These are phyloP conservation scores for Trametes punicea DNA, from an alignment of 768 basidiomycete species.

Conservation along the genomic window DNA sequence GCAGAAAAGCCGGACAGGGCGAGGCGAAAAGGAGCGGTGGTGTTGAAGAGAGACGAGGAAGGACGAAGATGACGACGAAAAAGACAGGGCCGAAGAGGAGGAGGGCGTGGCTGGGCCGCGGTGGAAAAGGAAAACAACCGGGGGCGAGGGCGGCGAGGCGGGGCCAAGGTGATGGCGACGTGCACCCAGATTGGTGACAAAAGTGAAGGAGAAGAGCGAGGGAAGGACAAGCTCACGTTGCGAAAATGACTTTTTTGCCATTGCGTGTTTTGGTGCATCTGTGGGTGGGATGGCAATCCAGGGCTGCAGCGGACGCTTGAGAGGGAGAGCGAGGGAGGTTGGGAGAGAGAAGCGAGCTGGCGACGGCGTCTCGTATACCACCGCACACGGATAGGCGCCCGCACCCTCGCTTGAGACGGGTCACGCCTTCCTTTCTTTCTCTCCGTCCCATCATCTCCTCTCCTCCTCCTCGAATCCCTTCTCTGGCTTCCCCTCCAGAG, in stretches of 20 bases:
- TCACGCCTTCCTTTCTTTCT: constrained; percentile 4
- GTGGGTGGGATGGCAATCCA: constrained; percentile 20
- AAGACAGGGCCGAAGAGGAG: not conserved
- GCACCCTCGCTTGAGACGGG: too few relatives aligned
- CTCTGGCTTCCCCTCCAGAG: not conserved
- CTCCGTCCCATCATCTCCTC: not conserved
- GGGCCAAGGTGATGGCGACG: constrained; percentile 4
- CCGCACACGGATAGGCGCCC: too few relatives aligned
- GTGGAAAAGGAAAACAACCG: constrained; percentile 6
- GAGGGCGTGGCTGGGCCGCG: constrained; percentile 4
- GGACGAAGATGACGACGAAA: not conserved
- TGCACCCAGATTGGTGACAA: not conserved
- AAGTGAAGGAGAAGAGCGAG: not conserved
- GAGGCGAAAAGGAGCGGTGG: not conserved
- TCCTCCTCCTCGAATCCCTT: not conserved
- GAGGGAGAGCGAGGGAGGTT: constrained; percentile 17
- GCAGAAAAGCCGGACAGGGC: not conserved
- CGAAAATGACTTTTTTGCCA: constrained; percentile 25
- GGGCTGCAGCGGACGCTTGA: constrained; percentile 14
- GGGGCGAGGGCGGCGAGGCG: constrained; percentile 8
- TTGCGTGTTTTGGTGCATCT: constrained; percentile 23
- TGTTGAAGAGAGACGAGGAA: not conserved
- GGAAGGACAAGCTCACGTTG: constrained; percentile 22
- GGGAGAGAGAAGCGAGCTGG: not conserved
- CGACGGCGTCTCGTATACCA: too few relatives aligned